phyloP scores from a whole-genome alignment of 1,284 basidiomycete species.

The Somion occarium region DNA sequence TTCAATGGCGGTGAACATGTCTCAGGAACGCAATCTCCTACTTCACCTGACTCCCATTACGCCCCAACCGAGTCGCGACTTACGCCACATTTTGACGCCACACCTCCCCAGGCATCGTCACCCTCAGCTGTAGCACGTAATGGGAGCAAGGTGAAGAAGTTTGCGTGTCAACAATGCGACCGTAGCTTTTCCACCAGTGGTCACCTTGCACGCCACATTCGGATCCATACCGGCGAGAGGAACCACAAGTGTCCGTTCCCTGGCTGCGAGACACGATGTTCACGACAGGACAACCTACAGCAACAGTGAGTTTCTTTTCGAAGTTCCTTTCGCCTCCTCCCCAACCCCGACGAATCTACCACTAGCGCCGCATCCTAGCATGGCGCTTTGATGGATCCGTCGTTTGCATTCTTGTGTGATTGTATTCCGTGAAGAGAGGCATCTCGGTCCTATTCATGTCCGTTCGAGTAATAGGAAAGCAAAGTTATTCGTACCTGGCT shows the following conservation, averaged over 20 bases:
- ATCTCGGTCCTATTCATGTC: neutral
- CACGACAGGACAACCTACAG: constrained; percentile 76
- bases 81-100: neutral
- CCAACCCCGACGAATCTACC: neutral
- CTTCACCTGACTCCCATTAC: neutral
- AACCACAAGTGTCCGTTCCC: constrained; percentile 82
- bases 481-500: no score
- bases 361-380: neutral
- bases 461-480: no score
- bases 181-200: constrained; percentile 77
- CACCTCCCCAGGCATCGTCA: neutral
- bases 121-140: neutral
- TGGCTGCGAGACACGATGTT: constrained; percentile 77
- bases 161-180: constrained; percentile 42
- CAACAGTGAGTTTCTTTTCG: constrained; percentile 61
- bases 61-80: neutral
- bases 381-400: neutral
- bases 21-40: neutral
- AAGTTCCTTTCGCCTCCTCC: constrained; percentile 5
- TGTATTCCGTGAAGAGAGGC: neutral
- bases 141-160: constrained; percentile 26
- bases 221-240: constrained; percentile 79
- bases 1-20: neutral
- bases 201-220: constrained; percentile 76
- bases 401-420: no score